Percentiles rank a stretch among this genome's conserved stretches.
Evolutionary conservation across 495 filamentous ascomycete species (phyloP).

Genomic region (Tuber magnatum): DNA sequence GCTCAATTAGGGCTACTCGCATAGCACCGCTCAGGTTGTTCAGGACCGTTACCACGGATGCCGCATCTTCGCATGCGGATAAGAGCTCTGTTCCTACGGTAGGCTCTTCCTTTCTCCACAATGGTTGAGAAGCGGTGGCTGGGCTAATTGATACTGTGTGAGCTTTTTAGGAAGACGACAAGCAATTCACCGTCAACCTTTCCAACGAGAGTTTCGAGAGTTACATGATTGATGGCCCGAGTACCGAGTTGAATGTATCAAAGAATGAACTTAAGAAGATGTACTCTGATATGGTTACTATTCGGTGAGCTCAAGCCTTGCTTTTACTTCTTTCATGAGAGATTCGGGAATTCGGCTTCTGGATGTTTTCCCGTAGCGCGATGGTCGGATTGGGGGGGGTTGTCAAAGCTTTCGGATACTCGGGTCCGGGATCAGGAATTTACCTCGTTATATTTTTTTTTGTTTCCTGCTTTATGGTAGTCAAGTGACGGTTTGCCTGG

Average conservation of each 20-base stretch:
- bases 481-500: background rate
- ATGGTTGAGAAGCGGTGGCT: slow-evolving; percentile 1
- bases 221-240: slow-evolving; percentile 92
- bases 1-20: slow-evolving; percentile 33
- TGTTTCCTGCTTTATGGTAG: background rate
- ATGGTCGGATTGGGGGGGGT: slow-evolving; percentile 1
- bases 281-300: slow-evolving; percentile 94
- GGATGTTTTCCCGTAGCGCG: background rate
- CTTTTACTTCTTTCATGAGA: slow-evolving; percentile 7
- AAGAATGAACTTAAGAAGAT: slow-evolving; percentile 98
- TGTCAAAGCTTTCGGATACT: slow-evolving; percentile 16
- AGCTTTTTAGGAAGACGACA: slow-evolving; percentile 71
- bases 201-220: slow-evolving; percentile 99
- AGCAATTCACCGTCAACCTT: slow-evolving; percentile 84
- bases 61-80: slow-evolving; percentile 81
- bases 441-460: background rate
- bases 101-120: slow-evolving; percentile 17
- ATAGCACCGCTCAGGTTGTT: slow-evolving; percentile 40
- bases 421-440: slow-evolving; percentile 11
- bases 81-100: slow-evolving; percentile 70
- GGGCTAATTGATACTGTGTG: slow-evolving; percentile 39
- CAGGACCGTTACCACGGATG: slow-evolving; percentile 85
- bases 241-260: slow-evolving; percentile 82
- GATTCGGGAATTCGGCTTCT: background rate
- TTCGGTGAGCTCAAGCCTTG: slow-evolving; percentile 56